Percentiles rank a stretch among this genome's conserved stretches.
These are phyloP conservation scores for Earliella scabrosa DNA, from an alignment of 1,284 basidiomycete species.

Conservation along the genomic window DNA sequence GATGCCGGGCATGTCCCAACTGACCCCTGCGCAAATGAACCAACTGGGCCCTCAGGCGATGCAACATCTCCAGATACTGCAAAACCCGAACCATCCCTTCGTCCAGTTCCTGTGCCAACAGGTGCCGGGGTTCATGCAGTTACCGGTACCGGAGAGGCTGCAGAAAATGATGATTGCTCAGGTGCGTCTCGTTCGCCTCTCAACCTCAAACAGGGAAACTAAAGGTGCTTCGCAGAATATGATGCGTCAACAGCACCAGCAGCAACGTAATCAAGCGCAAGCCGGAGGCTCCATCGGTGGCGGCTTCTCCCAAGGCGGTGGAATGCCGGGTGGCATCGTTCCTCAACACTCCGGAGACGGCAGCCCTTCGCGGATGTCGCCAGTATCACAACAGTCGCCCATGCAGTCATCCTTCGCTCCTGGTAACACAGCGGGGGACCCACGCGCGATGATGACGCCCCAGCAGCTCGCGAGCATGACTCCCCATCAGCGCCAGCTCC, in stretches of 20 bases:
- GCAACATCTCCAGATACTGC: slow-evolving; percentile 53
- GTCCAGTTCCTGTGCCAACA: slow-evolving; percentile 55
- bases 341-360: slow-evolving; percentile 23
- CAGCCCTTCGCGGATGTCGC: slow-evolving; percentile 33
- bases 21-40: slow-evolving; percentile 24
- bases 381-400: slow-evolving; percentile 30
- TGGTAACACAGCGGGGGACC: slow-evolving; percentile 20
- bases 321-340: slow-evolving; percentile 20
- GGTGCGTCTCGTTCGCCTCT: slow-evolving; percentile 40
- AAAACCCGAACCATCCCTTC: slow-evolving; percentile 60
- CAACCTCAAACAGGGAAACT: neutral
- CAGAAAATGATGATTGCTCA: slow-evolving; percentile 58
- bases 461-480: slow-evolving; percentile 35
- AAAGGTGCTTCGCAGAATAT: slow-evolving; percentile 1
- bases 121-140: slow-evolving; percentile 55
- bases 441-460: slow-evolving; percentile 30
- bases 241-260: slow-evolving; percentile 23
- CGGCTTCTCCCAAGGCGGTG: slow-evolving; percentile 25
- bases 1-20: slow-evolving; percentile 16
- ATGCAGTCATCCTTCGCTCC: slow-evolving; percentile 30
- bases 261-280: slow-evolving; percentile 24
- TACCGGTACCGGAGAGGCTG: slow-evolving; percentile 59
- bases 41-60: slow-evolving; percentile 41
- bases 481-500: slow-evolving; percentile 40
- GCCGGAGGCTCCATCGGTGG: slow-evolving; percentile 21